Conservation (phyloP, 495 filamentous ascomycete species). For the Haplographium delicatum region DNA sequence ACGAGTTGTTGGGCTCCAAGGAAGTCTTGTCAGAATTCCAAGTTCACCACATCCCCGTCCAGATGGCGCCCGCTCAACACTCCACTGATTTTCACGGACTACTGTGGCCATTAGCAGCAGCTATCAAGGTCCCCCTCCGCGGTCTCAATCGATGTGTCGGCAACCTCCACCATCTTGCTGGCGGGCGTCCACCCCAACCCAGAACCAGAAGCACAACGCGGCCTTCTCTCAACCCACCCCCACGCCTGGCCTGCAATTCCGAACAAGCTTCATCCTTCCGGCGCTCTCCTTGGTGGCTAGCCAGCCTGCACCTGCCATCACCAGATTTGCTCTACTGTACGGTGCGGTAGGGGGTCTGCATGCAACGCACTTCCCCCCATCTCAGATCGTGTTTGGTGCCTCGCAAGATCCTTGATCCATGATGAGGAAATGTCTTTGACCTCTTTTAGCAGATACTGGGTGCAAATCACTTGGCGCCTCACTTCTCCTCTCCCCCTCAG, state of each 20-base stretch:
- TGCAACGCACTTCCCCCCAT: conserved; percentile 8
- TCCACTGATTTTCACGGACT: too few relatives aligned
- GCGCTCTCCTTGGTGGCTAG: not conserved
- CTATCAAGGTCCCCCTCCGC: too few relatives aligned
- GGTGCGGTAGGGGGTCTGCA: conserved; percentile 2
- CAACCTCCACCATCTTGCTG: not conserved
- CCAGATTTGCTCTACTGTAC: conserved; percentile 3
- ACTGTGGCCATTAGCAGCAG: too few relatives aligned
- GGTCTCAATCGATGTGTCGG: not conserved
- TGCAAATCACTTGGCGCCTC: conserved; percentile 15
- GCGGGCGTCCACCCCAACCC: not conserved
- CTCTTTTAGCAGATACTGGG: conserved; percentile 19
- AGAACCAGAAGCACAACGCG: not conserved
- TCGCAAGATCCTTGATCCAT: conserved; percentile 24
- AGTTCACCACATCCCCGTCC: not conserved
- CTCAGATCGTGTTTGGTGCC: conserved; percentile 19
- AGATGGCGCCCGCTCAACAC: not conserved
- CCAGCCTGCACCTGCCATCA: not conserved
- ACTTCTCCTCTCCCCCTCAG: not conserved
- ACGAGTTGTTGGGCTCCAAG: conserved; percentile 16
- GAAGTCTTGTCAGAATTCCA: not conserved
- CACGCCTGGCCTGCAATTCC: not conserved
- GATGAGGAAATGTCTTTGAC: conserved; percentile 19
- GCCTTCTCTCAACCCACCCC: not conserved
- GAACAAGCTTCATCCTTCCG: not conserved